These are phyloP conservation scores for Penicillium cinerascens DNA, from an alignment of 495 filamentous ascomycete species.

Conservation along the genomic window DNA sequence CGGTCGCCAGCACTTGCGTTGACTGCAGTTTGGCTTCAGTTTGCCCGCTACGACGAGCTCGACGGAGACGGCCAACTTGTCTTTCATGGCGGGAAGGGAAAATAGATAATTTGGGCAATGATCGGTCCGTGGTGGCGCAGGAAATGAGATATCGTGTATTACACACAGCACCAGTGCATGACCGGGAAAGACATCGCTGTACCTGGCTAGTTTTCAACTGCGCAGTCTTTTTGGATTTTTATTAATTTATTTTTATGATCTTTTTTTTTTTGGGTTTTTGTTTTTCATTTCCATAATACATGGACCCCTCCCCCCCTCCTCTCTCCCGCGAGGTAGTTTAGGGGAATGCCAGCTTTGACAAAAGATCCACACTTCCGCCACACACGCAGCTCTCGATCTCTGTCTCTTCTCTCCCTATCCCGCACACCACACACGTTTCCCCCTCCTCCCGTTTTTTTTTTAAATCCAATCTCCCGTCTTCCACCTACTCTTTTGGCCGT, in stretches of 20 bases:
- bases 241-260: background rate
- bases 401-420: background rate
- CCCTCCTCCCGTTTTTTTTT: background rate
- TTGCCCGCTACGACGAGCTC: background rate
- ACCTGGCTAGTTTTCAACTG: background rate
- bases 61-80: background rate
- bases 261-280: background rate
- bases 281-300: background rate
- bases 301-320: background rate
- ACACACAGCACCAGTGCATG: background rate
- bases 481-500: constrained; percentile 8
- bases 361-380: constrained; percentile 20
- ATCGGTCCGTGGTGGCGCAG: constrained; percentile 1
- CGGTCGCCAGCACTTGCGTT: background rate
- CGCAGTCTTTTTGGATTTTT: no score
- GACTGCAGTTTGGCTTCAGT: background rate
- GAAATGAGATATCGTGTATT: background rate
- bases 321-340: background rate
- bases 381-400: constrained; percentile 18
- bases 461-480: constrained; percentile 7
- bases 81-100: background rate
- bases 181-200: background rate
- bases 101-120: background rate
- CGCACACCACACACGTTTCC: background rate
- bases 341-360: constrained; percentile 11